These are phyloP conservation scores for Hericium coralloides DNA, from an alignment of 768 basidiomycete species.

Conservation along the genomic window DNA sequence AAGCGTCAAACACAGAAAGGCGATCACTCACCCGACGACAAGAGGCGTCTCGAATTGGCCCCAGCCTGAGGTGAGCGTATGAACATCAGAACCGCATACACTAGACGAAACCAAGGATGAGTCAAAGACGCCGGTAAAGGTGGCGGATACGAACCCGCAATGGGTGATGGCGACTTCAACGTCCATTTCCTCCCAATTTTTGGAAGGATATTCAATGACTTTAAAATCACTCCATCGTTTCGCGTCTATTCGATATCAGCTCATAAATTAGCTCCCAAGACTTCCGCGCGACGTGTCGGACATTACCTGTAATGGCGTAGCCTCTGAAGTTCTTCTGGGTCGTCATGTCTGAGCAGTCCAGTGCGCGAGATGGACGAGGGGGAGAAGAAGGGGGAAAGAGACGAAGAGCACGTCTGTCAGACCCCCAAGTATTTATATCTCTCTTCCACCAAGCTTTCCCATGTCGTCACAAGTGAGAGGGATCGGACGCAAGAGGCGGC, in stretches of 20 bases:
- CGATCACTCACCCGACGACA: conserved; percentile 12
- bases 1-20: background rate
- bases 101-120: background rate
- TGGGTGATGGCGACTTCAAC: conserved; percentile 46
- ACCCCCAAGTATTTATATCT: too few species aligned
- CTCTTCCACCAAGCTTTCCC: too few species aligned
- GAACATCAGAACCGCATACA: conserved; percentile 46
- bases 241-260: conserved; percentile 10
- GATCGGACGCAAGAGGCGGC: too few species aligned
- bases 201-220: conserved; percentile 41
- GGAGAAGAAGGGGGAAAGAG: background rate
- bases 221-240: conserved; percentile 31
- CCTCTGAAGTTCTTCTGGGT: background rate
- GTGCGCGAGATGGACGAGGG: background rate
- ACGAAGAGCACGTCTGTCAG: too few species aligned
- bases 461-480: too few species aligned
- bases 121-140: background rate
- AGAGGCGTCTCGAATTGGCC: conserved; percentile 20
- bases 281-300: background rate
- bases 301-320: background rate
- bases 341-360: background rate
- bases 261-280: background rate
- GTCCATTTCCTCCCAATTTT: conserved; percentile 42
- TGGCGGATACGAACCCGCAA: conserved; percentile 19
- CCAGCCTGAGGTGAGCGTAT: conserved; percentile 35